A percentile compares a stretch with the other conserved stretches of the same genome.
These are phyloP conservation scores for Cubamyces lactineus DNA, from an alignment of 768 basidiomycete species.

Conservation along the genomic window DNA sequence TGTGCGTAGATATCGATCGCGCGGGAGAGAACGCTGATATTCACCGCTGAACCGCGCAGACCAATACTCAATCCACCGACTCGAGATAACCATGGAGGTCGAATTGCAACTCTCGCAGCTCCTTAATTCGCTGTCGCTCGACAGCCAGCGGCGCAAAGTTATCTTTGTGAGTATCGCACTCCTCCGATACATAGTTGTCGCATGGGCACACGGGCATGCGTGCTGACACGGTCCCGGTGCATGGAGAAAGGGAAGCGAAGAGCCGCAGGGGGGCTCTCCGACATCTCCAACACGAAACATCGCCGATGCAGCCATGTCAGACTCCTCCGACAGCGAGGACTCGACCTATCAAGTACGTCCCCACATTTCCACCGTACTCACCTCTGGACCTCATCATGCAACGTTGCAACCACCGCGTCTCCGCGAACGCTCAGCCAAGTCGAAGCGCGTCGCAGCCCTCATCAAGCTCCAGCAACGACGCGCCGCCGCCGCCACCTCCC, in stretches of 20 bases:
- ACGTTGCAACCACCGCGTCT: neutral
- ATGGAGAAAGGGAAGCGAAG: constrained; percentile 34
- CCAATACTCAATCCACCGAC: no score
- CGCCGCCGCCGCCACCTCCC: constrained; percentile 17
- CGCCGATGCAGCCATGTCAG: constrained; percentile 32
- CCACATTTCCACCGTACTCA: no score
- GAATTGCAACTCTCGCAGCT: constrained; percentile 32
- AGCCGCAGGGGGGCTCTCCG: constrained; percentile 13
- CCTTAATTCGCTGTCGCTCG: constrained; percentile 29
- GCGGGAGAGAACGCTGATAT: no score
- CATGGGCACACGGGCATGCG: neutral
- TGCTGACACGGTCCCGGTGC: constrained; percentile 9
- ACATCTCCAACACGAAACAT: constrained; percentile 14
- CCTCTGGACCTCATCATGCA: neutral
- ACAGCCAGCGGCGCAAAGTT: constrained; percentile 21
- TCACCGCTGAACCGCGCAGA: no score
- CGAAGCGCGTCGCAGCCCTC: constrained; percentile 19
- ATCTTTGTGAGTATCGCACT: constrained; percentile 27
- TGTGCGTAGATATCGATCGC: no score
- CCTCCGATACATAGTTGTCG: neutral
- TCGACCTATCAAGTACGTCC: constrained; percentile 31
- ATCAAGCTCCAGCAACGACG: constrained; percentile 24
- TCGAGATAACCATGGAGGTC: constrained; percentile 26
- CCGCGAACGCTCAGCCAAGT: constrained; percentile 11
- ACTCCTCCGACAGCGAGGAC: constrained; percentile 33